Conservation (phyloP, 129 eudicot genomes). For the Chrysanthemum seticuspe region DNA sequence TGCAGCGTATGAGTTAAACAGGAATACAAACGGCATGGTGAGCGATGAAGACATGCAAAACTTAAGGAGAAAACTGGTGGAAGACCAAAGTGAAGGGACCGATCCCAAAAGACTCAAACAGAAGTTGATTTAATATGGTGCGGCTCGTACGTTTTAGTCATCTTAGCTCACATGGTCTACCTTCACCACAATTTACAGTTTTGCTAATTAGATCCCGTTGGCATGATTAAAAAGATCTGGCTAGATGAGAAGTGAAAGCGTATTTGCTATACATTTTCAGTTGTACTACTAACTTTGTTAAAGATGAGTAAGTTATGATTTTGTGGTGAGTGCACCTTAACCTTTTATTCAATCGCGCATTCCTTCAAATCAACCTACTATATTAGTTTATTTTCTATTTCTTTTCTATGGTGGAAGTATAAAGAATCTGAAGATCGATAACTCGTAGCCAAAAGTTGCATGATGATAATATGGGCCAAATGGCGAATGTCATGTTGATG, state of each 20-base stretch:
- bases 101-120: slow-evolving; percentile 58
- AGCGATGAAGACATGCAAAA: slow-evolving; percentile 54
- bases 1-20: slow-evolving; percentile 78
- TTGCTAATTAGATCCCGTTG: not conserved
- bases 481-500: slow-evolving; percentile 2
- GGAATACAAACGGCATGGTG: slow-evolving; percentile 50
- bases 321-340: not conserved
- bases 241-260: too few species aligned
- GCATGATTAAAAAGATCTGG: not conserved
- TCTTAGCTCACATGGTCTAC: not conserved
- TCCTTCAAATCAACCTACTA: not conserved
- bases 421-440: not conserved
- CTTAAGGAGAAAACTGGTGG: slow-evolving; percentile 58
- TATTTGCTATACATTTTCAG: too few species aligned
- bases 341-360: too few species aligned
- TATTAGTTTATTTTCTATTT: not conserved
- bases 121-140: slow-evolving; percentile 32
- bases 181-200: not conserved
- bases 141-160: not conserved
- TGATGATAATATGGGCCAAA: not conserved
- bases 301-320: not conserved
- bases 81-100: slow-evolving; percentile 42
- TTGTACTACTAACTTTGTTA: slow-evolving; percentile 4
- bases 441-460: not conserved
- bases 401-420: not conserved